Conservation (phyloP, 495 filamentous ascomycete genomes). For the Trichoderma virens region DNA sequence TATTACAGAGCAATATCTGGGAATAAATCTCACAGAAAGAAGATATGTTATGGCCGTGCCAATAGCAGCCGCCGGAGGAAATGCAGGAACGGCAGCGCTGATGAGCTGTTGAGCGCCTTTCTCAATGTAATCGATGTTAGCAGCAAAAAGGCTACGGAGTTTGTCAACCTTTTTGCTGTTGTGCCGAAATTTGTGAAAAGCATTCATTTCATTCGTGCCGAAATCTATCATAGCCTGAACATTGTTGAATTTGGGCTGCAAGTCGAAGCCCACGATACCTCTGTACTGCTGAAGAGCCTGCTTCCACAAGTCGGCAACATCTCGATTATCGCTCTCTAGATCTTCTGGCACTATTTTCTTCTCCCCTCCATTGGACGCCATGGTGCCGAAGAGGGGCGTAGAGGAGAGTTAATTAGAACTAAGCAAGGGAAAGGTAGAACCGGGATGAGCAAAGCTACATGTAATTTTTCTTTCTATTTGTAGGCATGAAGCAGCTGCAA, state of each 20-base stretch:
- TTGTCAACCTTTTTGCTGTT: conserved; percentile 19
- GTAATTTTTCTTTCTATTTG: no score
- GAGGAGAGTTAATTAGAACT: not conserved
- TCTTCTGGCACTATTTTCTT: not conserved
- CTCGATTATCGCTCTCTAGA: conserved; percentile 12
- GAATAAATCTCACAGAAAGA: conserved; percentile 9
- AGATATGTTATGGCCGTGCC: conserved; percentile 20
- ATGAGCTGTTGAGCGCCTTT: conserved; percentile 16
- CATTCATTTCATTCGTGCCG: conserved; percentile 14
- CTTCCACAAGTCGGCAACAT: conserved; percentile 18
- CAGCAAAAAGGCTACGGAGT: conserved; percentile 14
- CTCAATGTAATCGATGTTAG: conserved; percentile 17
- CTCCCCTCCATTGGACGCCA: not conserved
- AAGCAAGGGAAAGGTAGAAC: not conserved
- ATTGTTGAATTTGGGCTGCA: conserved; percentile 15
- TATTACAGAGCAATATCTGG: not conserved
- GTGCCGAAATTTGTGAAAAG: conserved; percentile 20
- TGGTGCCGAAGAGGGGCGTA: not conserved
- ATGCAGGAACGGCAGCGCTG: conserved; percentile 15
- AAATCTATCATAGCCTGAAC: conserved; percentile 16
- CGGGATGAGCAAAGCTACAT: not conserved
- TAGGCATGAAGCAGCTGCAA: no score
- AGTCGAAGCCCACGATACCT: conserved; percentile 14
- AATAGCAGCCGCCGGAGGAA: conserved; percentile 19
- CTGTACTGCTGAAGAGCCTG: conserved; percentile 16